Conservation (phyloP, 202 grass and related monocot species). For the Cymbopogon flexuosus region DNA sequence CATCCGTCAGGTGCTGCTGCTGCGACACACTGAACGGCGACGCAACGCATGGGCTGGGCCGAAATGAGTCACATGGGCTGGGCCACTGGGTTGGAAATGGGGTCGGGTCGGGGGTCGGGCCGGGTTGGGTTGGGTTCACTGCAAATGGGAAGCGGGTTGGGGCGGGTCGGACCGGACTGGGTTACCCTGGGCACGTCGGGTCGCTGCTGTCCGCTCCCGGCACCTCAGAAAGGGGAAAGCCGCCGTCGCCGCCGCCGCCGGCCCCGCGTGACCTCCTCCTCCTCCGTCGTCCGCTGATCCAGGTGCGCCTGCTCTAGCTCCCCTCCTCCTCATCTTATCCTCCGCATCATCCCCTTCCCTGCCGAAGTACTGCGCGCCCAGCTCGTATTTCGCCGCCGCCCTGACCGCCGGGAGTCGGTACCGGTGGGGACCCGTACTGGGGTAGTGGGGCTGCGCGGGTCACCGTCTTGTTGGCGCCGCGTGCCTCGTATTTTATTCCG, state of each 20-base stretch:
- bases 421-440: constrained; percentile 26
- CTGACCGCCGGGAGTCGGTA: not conserved
- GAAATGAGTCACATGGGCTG: not conserved
- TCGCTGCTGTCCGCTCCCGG: not conserved
- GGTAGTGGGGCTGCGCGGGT: constrained; percentile 42
- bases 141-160: not conserved
- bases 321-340: not conserved
- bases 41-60: not conserved
- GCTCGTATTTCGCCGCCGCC: constrained; percentile 37
- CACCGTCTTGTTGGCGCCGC: constrained; percentile 54
- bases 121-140: not conserved
- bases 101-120: not conserved
- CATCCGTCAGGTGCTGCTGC: not conserved
- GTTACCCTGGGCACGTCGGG: not conserved
- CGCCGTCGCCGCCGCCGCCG: not conserved
- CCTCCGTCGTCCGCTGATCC: not conserved
- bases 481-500: constrained; percentile 14
- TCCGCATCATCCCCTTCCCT: not conserved
- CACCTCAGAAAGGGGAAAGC: too few relatives aligned
- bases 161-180: not conserved
- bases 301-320: not conserved
- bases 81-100: not conserved
- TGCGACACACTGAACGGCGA: not conserved
- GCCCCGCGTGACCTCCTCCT: not conserved
- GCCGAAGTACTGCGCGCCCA: constrained; percentile 46